Conservation (phyloP, 192 early-diverging fungal species). For the Backusella macrospora region DNA sequence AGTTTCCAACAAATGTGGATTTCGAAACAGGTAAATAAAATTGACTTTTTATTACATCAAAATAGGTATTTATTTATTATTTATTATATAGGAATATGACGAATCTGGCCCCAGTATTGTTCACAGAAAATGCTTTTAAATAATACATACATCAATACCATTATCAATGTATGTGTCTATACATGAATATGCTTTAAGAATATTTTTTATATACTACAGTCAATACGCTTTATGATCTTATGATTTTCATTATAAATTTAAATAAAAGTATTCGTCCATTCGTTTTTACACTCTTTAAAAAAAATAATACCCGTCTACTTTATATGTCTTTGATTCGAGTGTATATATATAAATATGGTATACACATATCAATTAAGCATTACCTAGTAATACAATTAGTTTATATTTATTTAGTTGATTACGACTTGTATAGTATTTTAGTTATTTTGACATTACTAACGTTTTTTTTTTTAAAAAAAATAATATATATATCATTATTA, state of each 20-base stretch:
- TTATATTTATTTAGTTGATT: neutral
- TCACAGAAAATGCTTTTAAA: conserved; percentile 12
- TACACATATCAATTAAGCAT: neutral
- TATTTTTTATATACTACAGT: neutral
- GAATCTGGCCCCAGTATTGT: conserved; percentile 4
- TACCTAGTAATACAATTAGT: neutral
- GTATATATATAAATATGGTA: neutral
- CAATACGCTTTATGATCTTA: neutral
- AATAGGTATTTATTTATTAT: neutral
- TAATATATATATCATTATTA: too few species aligned
- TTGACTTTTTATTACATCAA: neutral
- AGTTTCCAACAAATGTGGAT: neutral
- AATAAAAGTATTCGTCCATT: neutral
- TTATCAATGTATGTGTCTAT: too few species aligned
- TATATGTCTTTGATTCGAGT: neutral
- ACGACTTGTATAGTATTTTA: too few species aligned
- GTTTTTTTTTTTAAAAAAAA: neutral
- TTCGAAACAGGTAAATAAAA: conserved; percentile 13
- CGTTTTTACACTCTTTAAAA: conserved; percentile 10
- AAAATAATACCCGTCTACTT: neutral
- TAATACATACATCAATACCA: neutral
- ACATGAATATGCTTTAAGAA: neutral
- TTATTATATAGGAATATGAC: conserved; percentile 4
- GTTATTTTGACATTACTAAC: neutral
- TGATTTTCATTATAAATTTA: neutral